phyloP scores from a whole-genome alignment of 345 rosid genomes.

The Raphanus sativus region DNA sequence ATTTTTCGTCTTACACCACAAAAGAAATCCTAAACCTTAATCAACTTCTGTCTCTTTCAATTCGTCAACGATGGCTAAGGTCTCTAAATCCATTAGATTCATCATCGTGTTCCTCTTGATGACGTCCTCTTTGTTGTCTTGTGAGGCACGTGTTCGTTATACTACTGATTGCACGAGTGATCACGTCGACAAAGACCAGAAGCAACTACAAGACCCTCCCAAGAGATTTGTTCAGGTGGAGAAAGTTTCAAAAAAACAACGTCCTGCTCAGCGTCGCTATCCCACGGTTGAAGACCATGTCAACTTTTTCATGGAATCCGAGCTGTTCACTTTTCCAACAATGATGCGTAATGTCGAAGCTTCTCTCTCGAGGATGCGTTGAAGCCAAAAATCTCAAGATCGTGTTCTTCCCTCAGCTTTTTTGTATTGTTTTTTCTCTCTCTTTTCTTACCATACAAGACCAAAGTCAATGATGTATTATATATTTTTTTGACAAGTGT shows the following conservation, averaged over 20 bases:
- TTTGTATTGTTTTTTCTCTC: not conserved
- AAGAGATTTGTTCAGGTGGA: not conserved
- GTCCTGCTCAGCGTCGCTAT: not conserved
- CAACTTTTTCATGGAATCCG: not conserved
- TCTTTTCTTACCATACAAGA: not conserved
- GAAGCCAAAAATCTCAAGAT: not conserved
- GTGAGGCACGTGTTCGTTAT: not conserved
- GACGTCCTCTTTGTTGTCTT: not conserved
- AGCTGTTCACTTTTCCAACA: not conserved
- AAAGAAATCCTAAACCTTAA: not conserved
- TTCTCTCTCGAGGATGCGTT: not conserved
- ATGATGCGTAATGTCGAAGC: conserved; percentile 7
- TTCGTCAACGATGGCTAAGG: not conserved
- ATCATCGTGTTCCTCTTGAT: not conserved
- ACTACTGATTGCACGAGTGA: not conserved
- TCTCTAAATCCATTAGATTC: not conserved
- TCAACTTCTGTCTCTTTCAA: not conserved
- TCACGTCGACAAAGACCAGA: not conserved
- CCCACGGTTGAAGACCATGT: not conserved
- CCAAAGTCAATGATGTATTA: not conserved
- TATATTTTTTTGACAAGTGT: too few relatives aligned
- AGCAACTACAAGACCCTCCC: not conserved
- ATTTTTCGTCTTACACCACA: not conserved
- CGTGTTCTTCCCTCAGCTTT: not conserved
- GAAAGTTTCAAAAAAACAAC: not conserved